Base-by-base conservation (phyloP, 345 rosid genomes). In the Pistacia vera region DNA sequence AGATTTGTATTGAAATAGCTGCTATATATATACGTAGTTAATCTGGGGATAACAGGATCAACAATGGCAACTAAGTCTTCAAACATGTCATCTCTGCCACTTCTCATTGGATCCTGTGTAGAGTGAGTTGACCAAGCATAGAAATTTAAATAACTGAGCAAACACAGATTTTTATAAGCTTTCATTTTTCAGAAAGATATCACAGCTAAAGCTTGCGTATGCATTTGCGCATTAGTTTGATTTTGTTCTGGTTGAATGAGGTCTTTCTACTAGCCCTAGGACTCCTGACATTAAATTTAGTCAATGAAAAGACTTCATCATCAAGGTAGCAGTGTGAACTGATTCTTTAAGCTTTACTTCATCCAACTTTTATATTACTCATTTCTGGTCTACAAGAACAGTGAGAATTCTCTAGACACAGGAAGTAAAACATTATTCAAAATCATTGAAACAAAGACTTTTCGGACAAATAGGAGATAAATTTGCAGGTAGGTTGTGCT, bases 81-180 rank as follows among this genome's bases (percentile, higher is more conserved):
- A 76, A 92, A 90, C 95, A 96, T 81, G 58, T 84, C 87, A 77
- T 96, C 99, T 74, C 54, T 84, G 17, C 97, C 99, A 41, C 99
- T 98, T 81, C 99, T 90, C 99, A 96, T 92, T 17, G 99, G 99
- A 86, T 93, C 99, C 99, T 96, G 84, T 61, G 16, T 11, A 68
- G 62, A 41, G 46, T 41, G 46, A 41, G 8, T 41, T 41, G 46
- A 41, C 46, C 46, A 41, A 41, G 46, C 46, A 41, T 41, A 41
- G 46, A 41, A 41, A 41, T 4, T 41, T 41, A 41, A 44, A 16
- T 48, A 25, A 68, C 7, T 28, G 6, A 0, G 25, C 12, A 28
- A 51, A 68, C 22, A 28, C 4, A 28, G 41, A 14, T 68, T 51
- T 51, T 68, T 13, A 36, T 41, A 18, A 64, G 71, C 20, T 20